These are phyloP conservation scores for Actinomucor elegans DNA, from an alignment of 371 early-diverging fungal genomes.

Conservation along the genomic window DNA sequence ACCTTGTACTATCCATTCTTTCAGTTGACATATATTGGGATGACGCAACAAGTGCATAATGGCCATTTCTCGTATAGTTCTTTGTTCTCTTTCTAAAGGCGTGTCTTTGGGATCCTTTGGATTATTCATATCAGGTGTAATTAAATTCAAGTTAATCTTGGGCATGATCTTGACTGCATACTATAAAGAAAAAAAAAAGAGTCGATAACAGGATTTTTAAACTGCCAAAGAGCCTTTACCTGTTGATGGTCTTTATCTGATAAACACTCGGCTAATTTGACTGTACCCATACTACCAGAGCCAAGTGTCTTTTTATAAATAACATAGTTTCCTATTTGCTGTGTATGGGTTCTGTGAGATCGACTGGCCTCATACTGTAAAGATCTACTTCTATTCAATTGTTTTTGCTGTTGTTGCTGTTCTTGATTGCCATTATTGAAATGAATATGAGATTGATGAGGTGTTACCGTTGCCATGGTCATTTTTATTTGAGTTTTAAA, in stretches of 20 bases:
- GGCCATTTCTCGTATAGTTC: conserved; percentile 79
- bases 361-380: too few species aligned
- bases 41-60: conserved; percentile 83
- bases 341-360: conserved; percentile 7
- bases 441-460: not conserved
- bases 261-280: conserved; percentile 80
- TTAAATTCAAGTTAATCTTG: conserved; percentile 26
- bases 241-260: conserved; percentile 38
- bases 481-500: not conserved
- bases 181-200: conserved; percentile 8
- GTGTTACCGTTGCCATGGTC: not conserved
- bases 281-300: conserved; percentile 97
- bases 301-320: conserved; percentile 84
- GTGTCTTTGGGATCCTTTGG: conserved; percentile 45
- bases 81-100: conserved; percentile 57
- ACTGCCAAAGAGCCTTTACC: too few species aligned
- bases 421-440: not conserved
- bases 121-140: conserved; percentile 6
- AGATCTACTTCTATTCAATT: too few species aligned
- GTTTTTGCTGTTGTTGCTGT: not conserved
- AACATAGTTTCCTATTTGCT: conserved; percentile 42
- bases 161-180: conserved; percentile 52
- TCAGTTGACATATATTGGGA: conserved; percentile 69
- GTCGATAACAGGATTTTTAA: too few species aligned
- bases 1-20: conserved; percentile 73